Evolutionary conservation across 2,329 filamentous ascomycete species (phyloP).

Genomic region (Aspergillus novofumigatus): DNA sequence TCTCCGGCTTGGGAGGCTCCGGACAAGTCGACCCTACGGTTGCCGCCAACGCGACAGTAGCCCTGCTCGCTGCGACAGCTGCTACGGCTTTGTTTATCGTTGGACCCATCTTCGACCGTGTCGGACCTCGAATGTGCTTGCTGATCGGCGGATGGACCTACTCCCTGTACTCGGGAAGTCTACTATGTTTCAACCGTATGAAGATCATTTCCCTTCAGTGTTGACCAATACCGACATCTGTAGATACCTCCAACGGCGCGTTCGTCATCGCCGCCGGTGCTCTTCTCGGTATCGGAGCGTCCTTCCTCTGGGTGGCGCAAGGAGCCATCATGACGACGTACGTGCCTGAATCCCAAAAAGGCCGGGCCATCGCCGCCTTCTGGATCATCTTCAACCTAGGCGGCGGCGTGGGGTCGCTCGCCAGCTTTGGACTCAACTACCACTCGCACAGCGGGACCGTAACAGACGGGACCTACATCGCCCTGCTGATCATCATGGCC

Average conservation of each 20-base stretch:
- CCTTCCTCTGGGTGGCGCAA: conserved; percentile 46
- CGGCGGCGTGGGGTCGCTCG: conserved; percentile 43
- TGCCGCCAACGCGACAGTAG: conserved; percentile 46
- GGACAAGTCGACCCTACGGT: conserved; percentile 45
- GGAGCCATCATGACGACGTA: conserved; percentile 50
- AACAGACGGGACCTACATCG: conserved; percentile 49
- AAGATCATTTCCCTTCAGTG: neutral
- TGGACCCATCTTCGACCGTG: conserved; percentile 41
- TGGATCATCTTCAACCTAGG: conserved; percentile 48
- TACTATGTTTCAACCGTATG: conserved; percentile 43
- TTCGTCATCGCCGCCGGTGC: conserved; percentile 46
- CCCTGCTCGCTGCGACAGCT: conserved; percentile 42
- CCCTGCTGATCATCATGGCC: conserved; percentile 47
- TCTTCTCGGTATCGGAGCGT: conserved; percentile 44
- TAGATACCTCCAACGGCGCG: conserved; percentile 34
- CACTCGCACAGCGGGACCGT: conserved; percentile 43
- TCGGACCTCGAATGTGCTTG: conserved; percentile 43
- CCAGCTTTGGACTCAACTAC: conserved; percentile 44
- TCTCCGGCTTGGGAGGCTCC: conserved; percentile 44
- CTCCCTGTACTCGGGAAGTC: conserved; percentile 43
- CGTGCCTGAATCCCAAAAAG: conserved; percentile 41
- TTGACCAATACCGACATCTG: neutral
- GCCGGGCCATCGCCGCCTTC: conserved; percentile 42
- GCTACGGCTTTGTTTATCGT: conserved; percentile 44
- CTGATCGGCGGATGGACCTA: conserved; percentile 47